These are phyloP conservation scores for Trichoderma parareesei DNA, from an alignment of 495 filamentous ascomycete species.

Conservation along the genomic window DNA sequence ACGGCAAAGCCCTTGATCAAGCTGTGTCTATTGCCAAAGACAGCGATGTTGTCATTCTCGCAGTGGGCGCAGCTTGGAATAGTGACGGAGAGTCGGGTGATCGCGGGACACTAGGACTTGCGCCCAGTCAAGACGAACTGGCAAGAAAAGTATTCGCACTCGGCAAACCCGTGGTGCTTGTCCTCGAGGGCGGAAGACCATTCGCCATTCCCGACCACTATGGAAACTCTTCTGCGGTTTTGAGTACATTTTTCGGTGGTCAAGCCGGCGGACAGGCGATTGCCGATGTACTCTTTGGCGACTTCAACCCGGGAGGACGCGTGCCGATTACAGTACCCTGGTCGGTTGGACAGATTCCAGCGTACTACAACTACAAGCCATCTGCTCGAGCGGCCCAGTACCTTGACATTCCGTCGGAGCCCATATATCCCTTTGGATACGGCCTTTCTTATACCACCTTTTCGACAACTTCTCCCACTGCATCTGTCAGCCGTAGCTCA, in stretches of 20 bases:
- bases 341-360: conserved; percentile 27
- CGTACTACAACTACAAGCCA: conserved; percentile 35
- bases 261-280: conserved; percentile 42
- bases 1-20: conserved; percentile 26
- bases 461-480: conserved; percentile 19
- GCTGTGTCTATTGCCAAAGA: conserved; percentile 27
- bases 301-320: conserved; percentile 34
- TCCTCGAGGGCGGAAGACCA: conserved; percentile 36
- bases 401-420: conserved; percentile 23
- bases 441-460: conserved; percentile 34
- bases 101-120: conserved; percentile 30
- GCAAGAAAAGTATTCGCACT: conserved; percentile 30
- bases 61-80: conserved; percentile 35
- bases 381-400: conserved; percentile 25
- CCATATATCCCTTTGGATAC: conserved; percentile 30
- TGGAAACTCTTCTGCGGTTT: conserved; percentile 26
- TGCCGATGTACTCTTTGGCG: conserved; percentile 37
- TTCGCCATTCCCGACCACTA: conserved; percentile 34
- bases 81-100: conserved; percentile 40
- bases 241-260: conserved; percentile 34
- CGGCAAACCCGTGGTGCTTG: conserved; percentile 32
- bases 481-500: conserved; percentile 10
- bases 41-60: conserved; percentile 33
- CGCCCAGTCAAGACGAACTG: conserved; percentile 25
- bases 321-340: conserved; percentile 31